These are phyloP conservation scores for Acacia melanoxylon DNA, from an alignment of 306 rosid genomes.

Conservation along the genomic window DNA sequence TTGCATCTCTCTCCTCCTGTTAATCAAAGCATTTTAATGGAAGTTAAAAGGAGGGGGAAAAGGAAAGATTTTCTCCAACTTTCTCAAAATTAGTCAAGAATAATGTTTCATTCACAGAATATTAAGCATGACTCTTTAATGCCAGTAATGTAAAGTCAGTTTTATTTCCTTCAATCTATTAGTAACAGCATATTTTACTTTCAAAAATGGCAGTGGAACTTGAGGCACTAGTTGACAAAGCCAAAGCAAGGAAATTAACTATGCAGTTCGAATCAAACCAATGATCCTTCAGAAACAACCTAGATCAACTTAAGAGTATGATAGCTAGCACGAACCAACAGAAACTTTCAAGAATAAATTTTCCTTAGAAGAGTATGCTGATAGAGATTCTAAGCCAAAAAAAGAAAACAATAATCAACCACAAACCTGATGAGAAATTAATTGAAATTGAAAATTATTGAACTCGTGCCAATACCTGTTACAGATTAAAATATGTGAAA, in stretches of 20 bases:
- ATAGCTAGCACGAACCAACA: neutral
- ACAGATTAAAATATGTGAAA: conserved; percentile 33
- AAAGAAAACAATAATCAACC: conserved; percentile 13
- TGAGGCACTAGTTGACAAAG: neutral
- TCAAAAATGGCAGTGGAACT: neutral
- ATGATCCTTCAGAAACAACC: conserved; percentile 6
- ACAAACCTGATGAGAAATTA: conserved; percentile 86
- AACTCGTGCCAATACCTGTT: conserved; percentile 96
- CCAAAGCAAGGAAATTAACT: neutral
- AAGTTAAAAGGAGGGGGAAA: neutral
- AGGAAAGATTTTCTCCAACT: conserved; percentile 5
- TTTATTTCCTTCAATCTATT: conserved; percentile 5
- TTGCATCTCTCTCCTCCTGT: conserved; percentile 98
- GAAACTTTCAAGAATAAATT: neutral
- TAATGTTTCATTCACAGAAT: neutral
- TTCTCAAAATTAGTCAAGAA: conserved; percentile 4
- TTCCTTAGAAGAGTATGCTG: neutral
- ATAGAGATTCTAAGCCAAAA: neutral
- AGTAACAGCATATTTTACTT: neutral
- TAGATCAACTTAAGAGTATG: neutral
- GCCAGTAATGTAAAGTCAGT: neutral
- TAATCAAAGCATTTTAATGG: conserved; percentile 33
- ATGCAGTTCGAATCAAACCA: neutral
- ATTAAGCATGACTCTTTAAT: conserved; percentile 10
- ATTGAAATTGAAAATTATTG: conserved; percentile 94